phyloP scores from a whole-genome alignment of 257 asterid species.

The Dorcoceras hygrometricum region DNA sequence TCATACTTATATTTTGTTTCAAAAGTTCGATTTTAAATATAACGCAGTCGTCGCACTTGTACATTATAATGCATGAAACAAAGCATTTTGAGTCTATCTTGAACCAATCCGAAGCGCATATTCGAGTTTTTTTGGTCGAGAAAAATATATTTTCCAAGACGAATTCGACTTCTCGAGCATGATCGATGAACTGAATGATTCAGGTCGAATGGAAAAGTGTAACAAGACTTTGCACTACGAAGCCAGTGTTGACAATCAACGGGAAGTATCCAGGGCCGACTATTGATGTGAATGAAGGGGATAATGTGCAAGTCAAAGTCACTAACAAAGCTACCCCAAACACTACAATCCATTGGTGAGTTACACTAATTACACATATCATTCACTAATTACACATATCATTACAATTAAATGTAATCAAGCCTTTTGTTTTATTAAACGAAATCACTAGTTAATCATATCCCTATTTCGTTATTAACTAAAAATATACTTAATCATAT shows the following conservation, averaged over 20 bases:
- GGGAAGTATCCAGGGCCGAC: conserved; percentile 78
- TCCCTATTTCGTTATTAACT: neutral
- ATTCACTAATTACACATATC: neutral
- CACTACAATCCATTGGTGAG: conserved; percentile 78
- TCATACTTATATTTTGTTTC: no score
- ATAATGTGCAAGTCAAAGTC: conserved; percentile 54
- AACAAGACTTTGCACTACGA: conserved; percentile 55
- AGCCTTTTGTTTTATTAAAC: neutral
- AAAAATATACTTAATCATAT: no score
- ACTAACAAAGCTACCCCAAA: conserved; percentile 49
- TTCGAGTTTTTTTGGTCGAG: no score
- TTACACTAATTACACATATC: neutral
- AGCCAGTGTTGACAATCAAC: conserved; percentile 51
- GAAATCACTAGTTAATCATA: neutral
- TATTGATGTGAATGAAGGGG: conserved; percentile 70
- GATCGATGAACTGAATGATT: conserved; percentile 1
- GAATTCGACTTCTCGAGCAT: no score
- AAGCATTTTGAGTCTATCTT: no score
- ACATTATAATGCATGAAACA: no score
- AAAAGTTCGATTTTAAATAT: no score
- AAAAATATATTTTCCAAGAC: no score
- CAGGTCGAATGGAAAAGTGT: conserved; percentile 68
- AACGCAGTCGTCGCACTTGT: no score
- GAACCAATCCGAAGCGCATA: no score
- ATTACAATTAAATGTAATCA: neutral